Evolutionary conservation across 164 flowering plant species (phyloP).

Genomic region (Vitis vinifera): ASM3070453v1 NC_081816.1:5507501-5508000

Average conservation of each 20-base stretch:
- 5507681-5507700: slow-evolving; percentile 13
- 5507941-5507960: slow-evolving; percentile 92
- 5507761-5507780: slow-evolving; percentile 12
- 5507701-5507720: slow-evolving; percentile 1
- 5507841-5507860: slow-evolving; percentile 8
- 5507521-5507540: slow-evolving; percentile 97
- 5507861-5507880: slow-evolving; percentile 16
- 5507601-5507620: slow-evolving; percentile 17
- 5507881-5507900: slow-evolving; percentile 27
- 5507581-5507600: slow-evolving; percentile 9
- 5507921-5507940: slow-evolving; percentile 69
- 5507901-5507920: slow-evolving; percentile 69
- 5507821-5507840: background rate
- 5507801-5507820: slow-evolving; percentile 10
- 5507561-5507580: slow-evolving; percentile 26
- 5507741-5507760: slow-evolving; percentile 13
- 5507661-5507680: slow-evolving; percentile 15
- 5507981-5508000: slow-evolving; percentile 80
- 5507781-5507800: slow-evolving; percentile 3
- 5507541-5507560: slow-evolving; percentile 60
- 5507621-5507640: slow-evolving; percentile 25
- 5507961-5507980: slow-evolving; percentile 81
- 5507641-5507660: slow-evolving; percentile 14
- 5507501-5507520: slow-evolving; percentile 85
- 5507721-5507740: slow-evolving; percentile 12